Evolutionary conservation across 2,329 filamentous ascomycete species (phyloP).

Genomic region (Lasiodiplodia hormozganensis): DNA sequence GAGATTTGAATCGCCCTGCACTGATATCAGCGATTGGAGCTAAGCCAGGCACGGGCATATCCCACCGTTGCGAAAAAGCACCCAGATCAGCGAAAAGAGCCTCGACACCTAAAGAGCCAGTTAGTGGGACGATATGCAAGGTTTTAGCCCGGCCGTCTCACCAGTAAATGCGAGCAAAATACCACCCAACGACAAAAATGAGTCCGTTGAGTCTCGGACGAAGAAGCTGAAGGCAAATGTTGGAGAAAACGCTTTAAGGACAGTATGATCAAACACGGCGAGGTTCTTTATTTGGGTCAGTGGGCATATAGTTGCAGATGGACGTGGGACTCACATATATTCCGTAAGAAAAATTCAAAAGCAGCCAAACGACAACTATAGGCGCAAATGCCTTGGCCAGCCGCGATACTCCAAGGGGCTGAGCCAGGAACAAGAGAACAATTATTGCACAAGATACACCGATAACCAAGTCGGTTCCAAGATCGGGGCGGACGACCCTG

Average conservation of each 20-base stretch:
- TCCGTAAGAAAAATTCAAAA: constrained; percentile 67
- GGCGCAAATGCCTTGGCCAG: constrained; percentile 69
- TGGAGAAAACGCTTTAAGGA: constrained; percentile 61
- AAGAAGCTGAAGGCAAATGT: constrained; percentile 69
- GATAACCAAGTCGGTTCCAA: constrained; percentile 63
- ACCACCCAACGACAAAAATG: constrained; percentile 72
- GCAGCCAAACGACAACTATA: constrained; percentile 71
- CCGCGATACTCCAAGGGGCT: constrained; percentile 69
- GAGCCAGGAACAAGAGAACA: constrained; percentile 67
- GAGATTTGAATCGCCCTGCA: constrained; percentile 71
- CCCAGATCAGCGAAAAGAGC: constrained; percentile 80
- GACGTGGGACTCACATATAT: constrained; percentile 57
- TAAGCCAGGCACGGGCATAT: not conserved
- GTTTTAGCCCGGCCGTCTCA: not conserved
- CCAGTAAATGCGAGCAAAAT: constrained; percentile 78
- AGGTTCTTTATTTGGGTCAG: constrained; percentile 44
- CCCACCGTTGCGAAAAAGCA: constrained; percentile 65
- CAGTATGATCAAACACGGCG: constrained; percentile 53
- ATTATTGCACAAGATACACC: constrained; percentile 71
- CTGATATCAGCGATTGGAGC: not conserved
- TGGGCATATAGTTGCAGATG: not conserved
- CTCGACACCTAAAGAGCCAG: constrained; percentile 59
- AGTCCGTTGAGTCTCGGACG: constrained; percentile 63
- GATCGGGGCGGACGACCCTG: constrained; percentile 63
- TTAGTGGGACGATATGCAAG: not conserved